These are phyloP conservation scores for Clitoria ternatea DNA, from an alignment of 306 rosid genomes.

Conservation along the genomic window DNA sequence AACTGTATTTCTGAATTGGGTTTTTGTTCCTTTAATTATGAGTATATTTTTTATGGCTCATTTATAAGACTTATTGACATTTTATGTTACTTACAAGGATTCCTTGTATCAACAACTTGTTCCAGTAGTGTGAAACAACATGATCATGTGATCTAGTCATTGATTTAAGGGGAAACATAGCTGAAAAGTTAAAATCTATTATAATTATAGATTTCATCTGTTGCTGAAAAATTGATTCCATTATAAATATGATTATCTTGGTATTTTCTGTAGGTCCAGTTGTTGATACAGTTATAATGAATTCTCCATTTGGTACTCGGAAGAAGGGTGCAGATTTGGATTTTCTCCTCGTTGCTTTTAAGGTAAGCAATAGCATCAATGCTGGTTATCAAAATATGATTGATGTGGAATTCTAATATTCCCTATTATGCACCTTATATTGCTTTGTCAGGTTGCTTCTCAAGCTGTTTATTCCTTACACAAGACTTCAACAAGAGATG, in stretches of 20 bases:
- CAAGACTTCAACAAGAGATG: slow-evolving; percentile 90
- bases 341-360: slow-evolving; percentile 69
- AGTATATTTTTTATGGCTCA: neutral
- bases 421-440: slow-evolving; percentile 7
- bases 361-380: slow-evolving; percentile 42
- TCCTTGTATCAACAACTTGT: neutral
- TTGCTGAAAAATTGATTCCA: neutral
- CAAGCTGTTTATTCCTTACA: slow-evolving; percentile 92
- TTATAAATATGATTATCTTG: neutral
- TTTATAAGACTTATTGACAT: neutral
- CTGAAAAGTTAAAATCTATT: neutral
- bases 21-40: neutral
- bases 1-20: slow-evolving; percentile 6
- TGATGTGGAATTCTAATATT: slow-evolving; percentile 16
- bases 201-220: neutral
- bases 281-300: slow-evolving; percentile 87
- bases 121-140: neutral
- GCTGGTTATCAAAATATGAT: neutral
- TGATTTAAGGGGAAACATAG: neutral
- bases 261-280: slow-evolving; percentile 46
- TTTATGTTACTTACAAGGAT: neutral
- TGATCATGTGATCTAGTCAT: neutral
- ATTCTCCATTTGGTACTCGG: slow-evolving; percentile 93
- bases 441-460: slow-evolving; percentile 66
- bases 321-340: slow-evolving; percentile 87